Percentiles rank a stretch among this genome's conserved stretches.
Evolutionary conservation across 2,329 filamentous ascomycete species (phyloP).

Genomic region (Colletotrichum lini): DNA sequence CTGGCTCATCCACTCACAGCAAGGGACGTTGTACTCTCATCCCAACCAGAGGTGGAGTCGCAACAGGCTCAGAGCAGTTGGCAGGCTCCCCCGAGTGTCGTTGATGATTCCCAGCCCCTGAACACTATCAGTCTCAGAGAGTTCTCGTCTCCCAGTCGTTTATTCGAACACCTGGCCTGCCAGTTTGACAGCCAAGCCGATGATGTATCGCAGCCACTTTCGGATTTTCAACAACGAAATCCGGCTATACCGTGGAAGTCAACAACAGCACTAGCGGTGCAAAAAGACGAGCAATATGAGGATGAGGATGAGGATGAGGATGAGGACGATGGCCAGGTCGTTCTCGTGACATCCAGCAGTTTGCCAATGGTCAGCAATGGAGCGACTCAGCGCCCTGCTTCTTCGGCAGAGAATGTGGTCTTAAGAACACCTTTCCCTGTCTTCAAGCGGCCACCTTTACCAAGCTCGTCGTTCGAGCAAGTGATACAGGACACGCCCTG

Average conservation of each 20-base stretch:
- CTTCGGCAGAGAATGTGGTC: slow-evolving; percentile 41
- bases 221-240: background rate
- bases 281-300: background rate
- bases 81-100: slow-evolving; percentile 62
- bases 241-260: background rate
- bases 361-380: slow-evolving; percentile 42
- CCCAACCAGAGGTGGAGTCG: slow-evolving; percentile 9
- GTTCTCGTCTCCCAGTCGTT: slow-evolving; percentile 64
- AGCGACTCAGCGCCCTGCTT: background rate
- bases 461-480: slow-evolving; percentile 21
- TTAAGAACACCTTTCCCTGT: slow-evolving; percentile 35
- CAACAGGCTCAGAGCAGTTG: slow-evolving; percentile 51
- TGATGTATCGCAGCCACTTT: background rate
- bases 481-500: slow-evolving; percentile 36
- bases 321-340: slow-evolving; percentile 26
- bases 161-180: slow-evolving; percentile 59
- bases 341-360: slow-evolving; percentile 56
- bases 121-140: slow-evolving; percentile 50
- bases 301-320: slow-evolving; percentile 10
- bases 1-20: slow-evolving; percentile 6
- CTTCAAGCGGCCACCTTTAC: slow-evolving; percentile 3
- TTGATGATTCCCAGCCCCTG: slow-evolving; percentile 69
- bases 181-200: slow-evolving; percentile 25
- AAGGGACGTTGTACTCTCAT: slow-evolving; percentile 24
- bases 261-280: background rate